Evolutionary conservation across 345 rosid genomes (phyloP).

Genomic region (Hirschfeldia incana): DNA sequence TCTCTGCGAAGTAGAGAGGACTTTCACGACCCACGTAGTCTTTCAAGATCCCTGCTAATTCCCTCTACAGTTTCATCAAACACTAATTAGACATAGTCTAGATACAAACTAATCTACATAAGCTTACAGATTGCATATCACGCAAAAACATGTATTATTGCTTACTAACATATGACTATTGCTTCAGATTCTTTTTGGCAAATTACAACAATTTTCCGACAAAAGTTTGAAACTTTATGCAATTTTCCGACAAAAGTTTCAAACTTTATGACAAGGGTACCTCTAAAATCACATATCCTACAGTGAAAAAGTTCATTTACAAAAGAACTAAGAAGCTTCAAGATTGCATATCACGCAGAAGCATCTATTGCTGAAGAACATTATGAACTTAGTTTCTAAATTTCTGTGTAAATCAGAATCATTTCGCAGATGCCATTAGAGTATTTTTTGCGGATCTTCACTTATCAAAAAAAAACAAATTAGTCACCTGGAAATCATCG

Average conservation of each 20-base stretch:
- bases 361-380: neutral
- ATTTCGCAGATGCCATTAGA: neutral
- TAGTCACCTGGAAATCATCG: slow-evolving; percentile 55
- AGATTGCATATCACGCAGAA: neutral
- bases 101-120: neutral
- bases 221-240: neutral
- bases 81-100: neutral
- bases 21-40: slow-evolving; percentile 94
- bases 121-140: neutral
- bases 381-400: neutral
- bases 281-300: neutral
- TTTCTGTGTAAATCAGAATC: neutral
- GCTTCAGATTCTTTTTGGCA: neutral
- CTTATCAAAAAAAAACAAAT: neutral
- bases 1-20: slow-evolving; percentile 90
- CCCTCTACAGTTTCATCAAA: slow-evolving; percentile 48
- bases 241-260: neutral
- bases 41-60: slow-evolving; percentile 67
- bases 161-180: too few relatives aligned
- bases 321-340: neutral
- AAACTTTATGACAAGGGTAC: neutral
- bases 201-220: neutral
- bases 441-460: neutral
- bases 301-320: neutral
- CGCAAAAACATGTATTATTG: too few relatives aligned